Evolutionary conservation across 169 alveolate species (phyloP).

Genomic region (Babesia ovis): DNA sequence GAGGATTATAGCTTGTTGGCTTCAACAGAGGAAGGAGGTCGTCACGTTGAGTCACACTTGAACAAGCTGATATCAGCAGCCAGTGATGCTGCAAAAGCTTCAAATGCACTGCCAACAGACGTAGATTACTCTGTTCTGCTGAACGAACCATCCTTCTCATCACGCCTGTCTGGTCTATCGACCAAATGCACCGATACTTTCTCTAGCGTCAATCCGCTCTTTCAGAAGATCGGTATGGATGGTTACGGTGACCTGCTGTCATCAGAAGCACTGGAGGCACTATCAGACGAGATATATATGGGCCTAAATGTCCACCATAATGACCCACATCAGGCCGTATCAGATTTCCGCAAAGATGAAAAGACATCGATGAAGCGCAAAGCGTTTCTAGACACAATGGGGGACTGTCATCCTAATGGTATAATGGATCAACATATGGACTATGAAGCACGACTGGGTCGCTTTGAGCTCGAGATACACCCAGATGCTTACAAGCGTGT

Average conservation of each 20-base stretch:
- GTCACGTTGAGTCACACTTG: conserved; percentile 21
- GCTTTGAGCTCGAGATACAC: conserved; percentile 14
- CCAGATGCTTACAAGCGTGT: conserved; percentile 28
- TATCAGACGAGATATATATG: conserved; percentile 14
- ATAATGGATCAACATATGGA: not conserved
- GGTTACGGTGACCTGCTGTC: not conserved
- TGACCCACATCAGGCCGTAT: conserved; percentile 17
- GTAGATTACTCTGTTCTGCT: conserved; percentile 4
- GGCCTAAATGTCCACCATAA: conserved; percentile 28
- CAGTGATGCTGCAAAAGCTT: conserved; percentile 11
- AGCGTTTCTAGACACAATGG: not conserved
- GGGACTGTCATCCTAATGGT: not conserved
- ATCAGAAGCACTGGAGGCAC: conserved; percentile 15
- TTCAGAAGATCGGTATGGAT: conserved; percentile 14
- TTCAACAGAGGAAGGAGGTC: not conserved
- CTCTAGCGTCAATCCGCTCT: not conserved
- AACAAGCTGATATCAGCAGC: conserved; percentile 29
- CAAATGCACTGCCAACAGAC: conserved; percentile 15
- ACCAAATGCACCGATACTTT: conserved; percentile 6
- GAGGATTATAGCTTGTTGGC: conserved; percentile 21
- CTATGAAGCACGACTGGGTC: conserved; percentile 15
- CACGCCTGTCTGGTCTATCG: conserved; percentile 14
- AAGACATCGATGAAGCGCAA: not conserved
- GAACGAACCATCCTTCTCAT: conserved; percentile 1
- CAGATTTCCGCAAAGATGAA: conserved; percentile 7